Evolutionary conservation across 2,329 filamentous ascomycete genomes (phyloP).

Genomic region (Colletotrichum sp.): DNA sequence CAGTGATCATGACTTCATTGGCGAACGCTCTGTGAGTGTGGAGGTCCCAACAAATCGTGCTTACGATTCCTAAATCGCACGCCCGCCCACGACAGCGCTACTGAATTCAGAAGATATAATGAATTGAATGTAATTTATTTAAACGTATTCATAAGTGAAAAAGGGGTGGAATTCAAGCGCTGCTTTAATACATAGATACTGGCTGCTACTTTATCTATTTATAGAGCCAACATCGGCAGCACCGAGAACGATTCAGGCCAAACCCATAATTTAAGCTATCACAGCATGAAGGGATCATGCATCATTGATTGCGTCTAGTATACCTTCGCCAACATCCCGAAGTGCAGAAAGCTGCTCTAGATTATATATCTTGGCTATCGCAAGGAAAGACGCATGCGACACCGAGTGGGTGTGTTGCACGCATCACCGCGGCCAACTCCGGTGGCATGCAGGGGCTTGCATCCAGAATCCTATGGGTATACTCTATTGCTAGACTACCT

Average conservation of each 20-base stretch:
- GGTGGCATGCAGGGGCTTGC: neutral
- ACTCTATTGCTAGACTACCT: neutral
- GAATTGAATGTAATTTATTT: neutral
- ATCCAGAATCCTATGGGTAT: neutral
- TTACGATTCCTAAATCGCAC: neutral
- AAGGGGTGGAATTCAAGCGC: neutral
- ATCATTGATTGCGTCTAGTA: neutral
- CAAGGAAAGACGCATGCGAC: neutral
- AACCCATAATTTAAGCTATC: neutral
- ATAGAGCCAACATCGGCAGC: neutral
- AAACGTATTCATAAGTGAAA: neutral
- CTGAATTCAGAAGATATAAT: neutral
- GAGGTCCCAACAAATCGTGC: no score
- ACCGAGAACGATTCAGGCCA: neutral
- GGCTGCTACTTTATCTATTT: neutral
- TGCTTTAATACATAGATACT: neutral
- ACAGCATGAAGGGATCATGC: neutral
- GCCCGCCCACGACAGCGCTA: no score
- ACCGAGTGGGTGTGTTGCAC: neutral
- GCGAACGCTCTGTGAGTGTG: no score
- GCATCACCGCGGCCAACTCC: neutral
- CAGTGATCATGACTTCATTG: no score
- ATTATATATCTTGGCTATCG: neutral
- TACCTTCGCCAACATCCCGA: accelerated
- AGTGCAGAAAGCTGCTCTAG: neutral